These are phyloP conservation scores for Jackrogersella minutella DNA, from an alignment of 495 filamentous ascomycete genomes.

Conservation along the genomic window DNA sequence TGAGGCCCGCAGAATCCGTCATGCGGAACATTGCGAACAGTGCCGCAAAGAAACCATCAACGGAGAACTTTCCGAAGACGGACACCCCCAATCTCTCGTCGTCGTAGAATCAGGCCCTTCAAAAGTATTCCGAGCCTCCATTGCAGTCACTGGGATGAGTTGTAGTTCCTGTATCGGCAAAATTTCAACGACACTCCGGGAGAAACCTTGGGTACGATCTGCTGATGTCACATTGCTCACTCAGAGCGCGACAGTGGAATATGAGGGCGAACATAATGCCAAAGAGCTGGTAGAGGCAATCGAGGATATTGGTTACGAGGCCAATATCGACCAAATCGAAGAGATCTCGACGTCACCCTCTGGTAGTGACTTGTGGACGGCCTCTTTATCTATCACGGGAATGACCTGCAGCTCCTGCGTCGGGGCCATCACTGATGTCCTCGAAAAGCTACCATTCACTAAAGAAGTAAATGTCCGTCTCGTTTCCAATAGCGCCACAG, in stretches of 20 bases:
- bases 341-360: neutral
- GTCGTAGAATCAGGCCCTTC: neutral
- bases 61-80: neutral
- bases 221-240: slow-evolving; percentile 1
- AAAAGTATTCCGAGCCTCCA: neutral
- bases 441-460: neutral
- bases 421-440: neutral
- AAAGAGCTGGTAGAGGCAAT: neutral
- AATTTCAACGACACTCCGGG: neutral
- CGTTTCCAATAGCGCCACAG: neutral
- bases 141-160: neutral
- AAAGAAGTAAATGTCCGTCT: slow-evolving; percentile 5
- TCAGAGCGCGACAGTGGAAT: neutral
- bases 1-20: neutral
- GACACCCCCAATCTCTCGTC: neutral
- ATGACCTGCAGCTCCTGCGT: slow-evolving; percentile 9
- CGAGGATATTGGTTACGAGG: slow-evolving; percentile 1
- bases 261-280: slow-evolving; percentile 2
- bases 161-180: slow-evolving; percentile 12
- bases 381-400: neutral
- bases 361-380: neutral
- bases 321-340: neutral
- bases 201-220: neutral
- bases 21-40: slow-evolving; percentile 11
- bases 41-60: neutral